Conservation (phyloP, 768 basidiomycete species). For the Thelephora aurantiotincta region DNA sequence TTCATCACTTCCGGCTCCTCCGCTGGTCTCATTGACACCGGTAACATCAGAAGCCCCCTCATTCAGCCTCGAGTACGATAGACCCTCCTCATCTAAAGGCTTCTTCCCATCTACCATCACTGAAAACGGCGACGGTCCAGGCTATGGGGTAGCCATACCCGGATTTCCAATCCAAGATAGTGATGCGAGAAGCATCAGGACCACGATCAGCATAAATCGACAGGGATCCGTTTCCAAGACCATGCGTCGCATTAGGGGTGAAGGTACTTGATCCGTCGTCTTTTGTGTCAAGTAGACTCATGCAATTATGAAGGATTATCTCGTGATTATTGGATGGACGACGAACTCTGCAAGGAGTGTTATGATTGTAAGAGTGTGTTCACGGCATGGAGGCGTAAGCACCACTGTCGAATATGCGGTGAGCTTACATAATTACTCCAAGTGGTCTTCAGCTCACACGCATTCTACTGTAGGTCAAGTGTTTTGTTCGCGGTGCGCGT, state of each 20-base stretch:
- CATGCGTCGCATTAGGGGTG: constrained; percentile 79
- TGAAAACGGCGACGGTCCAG: constrained; percentile 41
- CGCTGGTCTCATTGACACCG: constrained; percentile 74
- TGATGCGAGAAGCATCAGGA: constrained; percentile 78
- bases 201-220: constrained; percentile 49
- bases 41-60: constrained; percentile 70
- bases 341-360: constrained; percentile 89
- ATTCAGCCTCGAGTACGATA: constrained; percentile 50
- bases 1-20: constrained; percentile 51
- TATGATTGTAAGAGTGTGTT: constrained; percentile 94
- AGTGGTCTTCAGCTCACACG: not conserved
- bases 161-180: constrained; percentile 81
- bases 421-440: constrained; percentile 10
- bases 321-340: constrained; percentile 98
- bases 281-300: not conserved
- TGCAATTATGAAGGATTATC: constrained; percentile 45
- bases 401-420: constrained; percentile 98
- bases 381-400: constrained; percentile 88
- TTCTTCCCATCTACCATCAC: constrained; percentile 35
- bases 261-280: constrained; percentile 35
- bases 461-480: constrained; percentile 56
- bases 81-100: constrained; percentile 37
- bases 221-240: constrained; percentile 84
- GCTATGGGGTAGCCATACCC: constrained; percentile 68
- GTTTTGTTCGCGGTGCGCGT: constrained; percentile 94